Evolutionary conservation across 1,139 yeast genomes (phyloP).

Genomic region (Yamadazyma diddensiae): DNA sequence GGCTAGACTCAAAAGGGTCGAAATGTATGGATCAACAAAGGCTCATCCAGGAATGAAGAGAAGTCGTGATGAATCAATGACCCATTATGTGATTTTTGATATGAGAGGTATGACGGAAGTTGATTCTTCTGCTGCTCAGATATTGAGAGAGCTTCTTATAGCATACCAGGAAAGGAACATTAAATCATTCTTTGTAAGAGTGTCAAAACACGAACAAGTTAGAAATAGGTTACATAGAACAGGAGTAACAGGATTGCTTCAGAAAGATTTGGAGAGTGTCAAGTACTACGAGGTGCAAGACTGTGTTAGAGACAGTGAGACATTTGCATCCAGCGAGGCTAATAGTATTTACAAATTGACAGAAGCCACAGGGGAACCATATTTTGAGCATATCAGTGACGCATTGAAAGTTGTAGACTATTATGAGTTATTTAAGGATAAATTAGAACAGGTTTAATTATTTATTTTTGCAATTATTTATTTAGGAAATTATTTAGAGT

Average conservation of each 20-base stretch:
- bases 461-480: no score
- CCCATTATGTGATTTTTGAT: constrained; percentile 73
- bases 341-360: constrained; percentile 23
- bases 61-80: constrained; percentile 50
- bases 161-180: constrained; percentile 58
- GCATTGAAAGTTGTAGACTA: constrained; percentile 42
- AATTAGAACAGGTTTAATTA: neutral
- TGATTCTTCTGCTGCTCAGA: constrained; percentile 86
- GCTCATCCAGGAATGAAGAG: constrained; percentile 82
- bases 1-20: constrained; percentile 71
- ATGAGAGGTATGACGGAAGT: constrained; percentile 81
- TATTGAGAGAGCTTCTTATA: constrained; percentile 57
- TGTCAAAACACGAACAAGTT: constrained; percentile 40
- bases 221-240: constrained; percentile 29
- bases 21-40: constrained; percentile 76
- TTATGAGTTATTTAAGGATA: no score
- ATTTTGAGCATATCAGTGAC: constrained; percentile 40
- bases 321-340: constrained; percentile 6
- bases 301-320: neutral
- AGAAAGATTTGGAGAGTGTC: constrained; percentile 24
- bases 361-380: constrained; percentile 30
- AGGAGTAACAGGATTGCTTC: constrained; percentile 30
- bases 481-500: no score
- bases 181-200: constrained; percentile 62
- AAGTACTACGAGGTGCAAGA: constrained; percentile 27